A percentile compares a stretch with the other conserved stretches of the same genome.
Evolutionary conservation across 208 protist species (phyloP).

Genomic region (Leishmania arabica): DNA sequence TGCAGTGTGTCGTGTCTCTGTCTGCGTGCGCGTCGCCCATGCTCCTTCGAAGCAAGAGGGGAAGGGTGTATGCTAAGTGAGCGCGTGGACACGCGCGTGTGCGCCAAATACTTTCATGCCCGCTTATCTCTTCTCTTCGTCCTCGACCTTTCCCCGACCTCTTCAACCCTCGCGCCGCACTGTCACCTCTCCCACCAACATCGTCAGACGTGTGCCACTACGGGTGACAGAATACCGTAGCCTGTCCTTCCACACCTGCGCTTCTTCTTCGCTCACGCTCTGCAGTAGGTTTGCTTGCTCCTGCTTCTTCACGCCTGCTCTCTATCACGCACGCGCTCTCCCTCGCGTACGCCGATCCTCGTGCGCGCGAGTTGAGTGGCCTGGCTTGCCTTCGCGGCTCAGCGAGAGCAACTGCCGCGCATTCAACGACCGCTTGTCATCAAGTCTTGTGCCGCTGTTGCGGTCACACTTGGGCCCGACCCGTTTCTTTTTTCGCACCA

Average conservation of each 20-base stretch:
- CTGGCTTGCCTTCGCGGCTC: not conserved
- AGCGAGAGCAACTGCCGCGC: not conserved
- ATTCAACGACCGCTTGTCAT: not conserved
- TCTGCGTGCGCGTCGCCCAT: not conserved
- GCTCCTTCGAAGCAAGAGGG: not conserved
- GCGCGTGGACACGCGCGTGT: not conserved
- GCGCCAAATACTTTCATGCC: not conserved
- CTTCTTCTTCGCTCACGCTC: not conserved
- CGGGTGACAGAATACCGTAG: not conserved
- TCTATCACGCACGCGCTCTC: not conserved
- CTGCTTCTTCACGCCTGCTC: not conserved
- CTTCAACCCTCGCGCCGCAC: not conserved
- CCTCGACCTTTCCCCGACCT: not conserved
- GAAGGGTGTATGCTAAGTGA: not conserved
- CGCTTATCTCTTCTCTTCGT: not conserved
- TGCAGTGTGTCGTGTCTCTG: not conserved
- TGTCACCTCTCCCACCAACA: not conserved
- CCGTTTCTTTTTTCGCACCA: not conserved
- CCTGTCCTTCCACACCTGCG: not conserved
- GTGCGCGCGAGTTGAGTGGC: not conserved
- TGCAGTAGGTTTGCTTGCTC: not conserved
- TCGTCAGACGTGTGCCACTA: not conserved
- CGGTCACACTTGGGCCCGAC: too few species aligned
- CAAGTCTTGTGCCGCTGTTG: not conserved
- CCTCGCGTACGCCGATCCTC: not conserved